Percentiles rank a stretch among this genome's conserved stretches.
These are phyloP conservation scores for Conidiobolus incongruus DNA, from an alignment of 371 early-diverging fungal species.

Conservation along the genomic window DNA sequence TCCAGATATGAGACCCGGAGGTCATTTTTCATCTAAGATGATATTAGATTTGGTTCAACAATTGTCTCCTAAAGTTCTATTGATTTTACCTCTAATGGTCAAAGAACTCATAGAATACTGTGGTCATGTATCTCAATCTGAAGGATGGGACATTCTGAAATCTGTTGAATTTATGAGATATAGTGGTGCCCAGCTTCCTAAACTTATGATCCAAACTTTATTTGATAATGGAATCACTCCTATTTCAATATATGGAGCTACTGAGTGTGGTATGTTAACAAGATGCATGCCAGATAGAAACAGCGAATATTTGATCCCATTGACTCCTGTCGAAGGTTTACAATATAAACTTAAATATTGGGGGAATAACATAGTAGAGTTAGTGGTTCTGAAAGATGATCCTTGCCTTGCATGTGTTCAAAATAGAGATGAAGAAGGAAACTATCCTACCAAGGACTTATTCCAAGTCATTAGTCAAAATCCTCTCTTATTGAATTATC, in stretches of 20 bases:
- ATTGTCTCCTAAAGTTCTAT: not conserved
- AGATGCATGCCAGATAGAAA: too few relatives aligned
- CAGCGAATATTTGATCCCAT: too few relatives aligned
- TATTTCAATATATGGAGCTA: not conserved
- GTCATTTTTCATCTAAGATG: not conserved
- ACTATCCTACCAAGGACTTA: not conserved
- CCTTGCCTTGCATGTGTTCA: not conserved
- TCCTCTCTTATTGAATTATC: not conserved
- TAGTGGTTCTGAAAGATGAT: not conserved
- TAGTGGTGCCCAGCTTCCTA: not conserved
- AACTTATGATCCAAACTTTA: not conserved
- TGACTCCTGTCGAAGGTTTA: too few relatives aligned
- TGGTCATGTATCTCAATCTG: not conserved
- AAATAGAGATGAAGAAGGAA: not conserved
- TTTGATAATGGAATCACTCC: not conserved
- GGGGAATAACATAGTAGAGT: too few relatives aligned
- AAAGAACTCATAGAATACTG: not conserved
- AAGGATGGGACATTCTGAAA: not conserved
- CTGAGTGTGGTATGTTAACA: not conserved
- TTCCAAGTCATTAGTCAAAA: not conserved
- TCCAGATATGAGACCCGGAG: not conserved
- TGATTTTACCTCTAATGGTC: not conserved
- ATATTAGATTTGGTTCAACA: not conserved
- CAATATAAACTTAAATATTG: too few relatives aligned
- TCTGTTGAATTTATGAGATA: not conserved